A percentile compares a stretch with the other conserved stretches of the same genome.
These are phyloP conservation scores for Cystobasidiaceae sp. DNA, from an alignment of 1,284 basidiomycete genomes.

Conservation along the genomic window DNA sequence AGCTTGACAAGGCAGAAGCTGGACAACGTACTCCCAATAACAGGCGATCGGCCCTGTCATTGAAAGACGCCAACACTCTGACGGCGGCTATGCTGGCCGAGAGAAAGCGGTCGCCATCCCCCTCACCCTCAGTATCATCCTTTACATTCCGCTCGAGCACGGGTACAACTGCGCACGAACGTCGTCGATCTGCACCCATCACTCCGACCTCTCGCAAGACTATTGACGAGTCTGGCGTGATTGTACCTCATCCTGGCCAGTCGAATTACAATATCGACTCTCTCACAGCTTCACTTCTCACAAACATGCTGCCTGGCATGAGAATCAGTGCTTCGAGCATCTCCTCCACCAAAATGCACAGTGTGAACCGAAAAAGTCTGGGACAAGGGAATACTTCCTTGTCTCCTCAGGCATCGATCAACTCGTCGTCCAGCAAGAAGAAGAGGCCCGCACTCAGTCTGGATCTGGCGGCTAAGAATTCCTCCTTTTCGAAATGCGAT, in stretches of 20 bases:
- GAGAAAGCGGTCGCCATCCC: conserved; percentile 14
- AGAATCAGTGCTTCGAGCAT: background rate
- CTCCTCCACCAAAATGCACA: background rate
- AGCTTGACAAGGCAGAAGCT: background rate
- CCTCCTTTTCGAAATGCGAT: conserved; percentile 1
- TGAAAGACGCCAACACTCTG: conserved; percentile 21
- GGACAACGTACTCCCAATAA: background rate
- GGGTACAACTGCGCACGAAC: conserved; percentile 3
- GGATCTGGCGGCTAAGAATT: conserved; percentile 1
- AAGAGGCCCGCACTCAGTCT: conserved; percentile 10
- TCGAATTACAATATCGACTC: conserved; percentile 8
- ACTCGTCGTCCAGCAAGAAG: background rate
- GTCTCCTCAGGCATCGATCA: background rate
- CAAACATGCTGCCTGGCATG: conserved; percentile 20
- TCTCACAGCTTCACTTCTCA: conserved; percentile 12
- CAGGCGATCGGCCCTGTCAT: conserved; percentile 7
- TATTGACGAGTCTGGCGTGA: conserved; percentile 14
- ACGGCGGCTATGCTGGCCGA: conserved; percentile 18
- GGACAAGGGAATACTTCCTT: background rate
- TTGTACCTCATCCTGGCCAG: background rate
- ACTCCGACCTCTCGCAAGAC: background rate
- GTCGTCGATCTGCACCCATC: conserved; percentile 18
- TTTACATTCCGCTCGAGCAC: conserved; percentile 14
- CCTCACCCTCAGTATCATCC: conserved; percentile 12
- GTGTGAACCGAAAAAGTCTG: background rate